Conservation (phyloP, 2,329 filamentous ascomycete species). For the Dissoconium aciculare region DNA sequence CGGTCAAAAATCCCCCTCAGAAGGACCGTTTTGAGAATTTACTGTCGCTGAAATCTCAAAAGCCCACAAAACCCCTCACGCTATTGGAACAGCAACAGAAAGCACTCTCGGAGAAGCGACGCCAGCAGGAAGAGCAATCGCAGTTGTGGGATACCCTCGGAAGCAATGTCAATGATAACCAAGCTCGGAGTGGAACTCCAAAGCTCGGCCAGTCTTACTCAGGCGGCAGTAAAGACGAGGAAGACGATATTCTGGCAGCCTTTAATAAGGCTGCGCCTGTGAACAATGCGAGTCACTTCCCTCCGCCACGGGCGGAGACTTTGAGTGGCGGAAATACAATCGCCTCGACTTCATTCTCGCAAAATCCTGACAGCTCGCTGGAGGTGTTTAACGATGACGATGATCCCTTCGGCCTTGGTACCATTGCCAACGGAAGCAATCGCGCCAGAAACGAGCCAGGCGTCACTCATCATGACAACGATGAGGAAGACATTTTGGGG, state of each 20-base stretch:
- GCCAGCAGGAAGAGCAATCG: slow-evolving; percentile 59
- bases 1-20: slow-evolving; percentile 37
- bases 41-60: slow-evolving; percentile 47
- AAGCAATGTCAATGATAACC: too few species aligned
- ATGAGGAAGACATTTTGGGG: slow-evolving; percentile 50
- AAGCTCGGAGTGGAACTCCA: slow-evolving; percentile 34
- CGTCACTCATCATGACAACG: slow-evolving; percentile 1
- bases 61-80: slow-evolving; percentile 52
- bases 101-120: slow-evolving; percentile 62
- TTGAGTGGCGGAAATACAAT: slow-evolving; percentile 29
- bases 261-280: slow-evolving; percentile 46
- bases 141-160: slow-evolving; percentile 63
- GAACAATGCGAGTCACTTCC: slow-evolving; percentile 45
- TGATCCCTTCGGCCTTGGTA: slow-evolving; percentile 69
- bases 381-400: slow-evolving; percentile 57
- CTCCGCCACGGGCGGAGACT: slow-evolving; percentile 26
- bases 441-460: slow-evolving; percentile 9
- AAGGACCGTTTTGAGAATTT: slow-evolving; percentile 67
- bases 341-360: too few species aligned
- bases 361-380: too few species aligned
- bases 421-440: slow-evolving; percentile 13
- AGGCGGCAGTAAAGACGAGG: slow-evolving; percentile 25
- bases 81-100: slow-evolving; percentile 51
- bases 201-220: slow-evolving; percentile 6
- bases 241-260: slow-evolving; percentile 46